Conservation (phyloP, 805 yeast species). For the Candida loeiensis region DNA sequence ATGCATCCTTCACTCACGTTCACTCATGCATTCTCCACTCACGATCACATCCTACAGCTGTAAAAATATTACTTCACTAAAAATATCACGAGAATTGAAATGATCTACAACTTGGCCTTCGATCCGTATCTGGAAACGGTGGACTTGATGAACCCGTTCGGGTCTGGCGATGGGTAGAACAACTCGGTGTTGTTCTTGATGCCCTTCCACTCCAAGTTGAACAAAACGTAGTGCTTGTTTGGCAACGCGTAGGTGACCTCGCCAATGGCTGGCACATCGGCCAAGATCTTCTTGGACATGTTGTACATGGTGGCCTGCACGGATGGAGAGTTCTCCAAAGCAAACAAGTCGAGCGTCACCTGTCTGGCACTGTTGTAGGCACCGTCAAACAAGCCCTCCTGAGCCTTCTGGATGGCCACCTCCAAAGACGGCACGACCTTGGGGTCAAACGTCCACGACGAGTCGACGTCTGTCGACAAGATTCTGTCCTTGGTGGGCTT, state of each 20-base stretch:
- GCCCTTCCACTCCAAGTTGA: constrained; percentile 82
- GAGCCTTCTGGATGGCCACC: constrained; percentile 49
- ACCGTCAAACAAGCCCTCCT: constrained; percentile 59
- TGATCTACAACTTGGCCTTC: constrained; percentile 44
- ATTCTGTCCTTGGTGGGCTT: constrained; percentile 81
- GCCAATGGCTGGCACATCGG: constrained; percentile 50
- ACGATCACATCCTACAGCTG: background rate
- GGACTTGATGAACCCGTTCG: constrained; percentile 87
- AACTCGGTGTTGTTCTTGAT: constrained; percentile 75
- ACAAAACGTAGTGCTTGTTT: constrained; percentile 85
- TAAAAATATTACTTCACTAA: too few relatives aligned
- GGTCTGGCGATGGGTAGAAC: constrained; percentile 87
- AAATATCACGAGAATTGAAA: background rate
- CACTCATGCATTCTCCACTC: too few relatives aligned
- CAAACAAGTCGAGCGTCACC: constrained; percentile 73
- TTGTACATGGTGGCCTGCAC: constrained; percentile 97
- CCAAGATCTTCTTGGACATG: constrained; percentile 75
- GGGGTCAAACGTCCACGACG: constrained; percentile 64
- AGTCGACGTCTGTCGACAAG: constrained; percentile 80
- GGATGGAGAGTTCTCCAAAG: constrained; percentile 83
- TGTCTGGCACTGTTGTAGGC: constrained; percentile 61
- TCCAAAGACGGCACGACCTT: constrained; percentile 48
- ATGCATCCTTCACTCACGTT: too few relatives aligned
- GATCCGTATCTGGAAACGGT: constrained; percentile 65
- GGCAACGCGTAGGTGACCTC: constrained; percentile 76